Conservation (phyloP, 2,329 filamentous ascomycete species). For the Colletotrichum higginsianum region DNA sequence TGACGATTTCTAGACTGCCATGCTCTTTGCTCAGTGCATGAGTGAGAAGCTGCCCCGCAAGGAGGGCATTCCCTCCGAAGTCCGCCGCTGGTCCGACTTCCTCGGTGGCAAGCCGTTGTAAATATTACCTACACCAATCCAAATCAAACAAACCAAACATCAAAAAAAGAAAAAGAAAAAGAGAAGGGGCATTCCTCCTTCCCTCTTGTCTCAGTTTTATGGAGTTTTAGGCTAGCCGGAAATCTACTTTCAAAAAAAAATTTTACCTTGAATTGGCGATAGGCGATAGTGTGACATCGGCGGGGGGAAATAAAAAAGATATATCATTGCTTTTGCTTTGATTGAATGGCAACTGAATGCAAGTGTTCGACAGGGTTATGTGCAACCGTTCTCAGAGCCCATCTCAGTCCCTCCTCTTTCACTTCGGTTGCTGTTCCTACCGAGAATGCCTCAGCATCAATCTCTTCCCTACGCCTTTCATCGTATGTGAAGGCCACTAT, state of each 20-base stretch:
- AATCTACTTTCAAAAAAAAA: conserved; percentile 19
- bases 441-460: too few relatives aligned
- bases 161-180: background rate
- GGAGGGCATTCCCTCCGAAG: conserved; percentile 91
- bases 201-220: conserved; percentile 1
- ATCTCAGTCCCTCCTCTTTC: too few relatives aligned
- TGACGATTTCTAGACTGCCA: conserved; percentile 79
- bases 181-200: background rate
- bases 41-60: conserved; percentile 92
- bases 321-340: background rate
- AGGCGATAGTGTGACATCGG: conserved; percentile 7
- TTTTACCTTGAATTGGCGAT: conserved; percentile 9
- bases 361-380: background rate
- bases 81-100: conserved; percentile 95
- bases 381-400: too few relatives aligned
- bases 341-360: background rate
- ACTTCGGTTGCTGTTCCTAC: too few relatives aligned
- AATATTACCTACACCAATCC: conserved; percentile 45
- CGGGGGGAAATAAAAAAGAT: conserved; percentile 2
- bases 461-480: too few relatives aligned
- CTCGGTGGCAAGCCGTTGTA: conserved; percentile 88
- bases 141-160: background rate
- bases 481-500: too few relatives aligned
- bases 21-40: conserved; percentile 97
- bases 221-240: conserved; percentile 27